Conservation (phyloP, 331 rosid genomes). For the Malus hybrid region DNA sequence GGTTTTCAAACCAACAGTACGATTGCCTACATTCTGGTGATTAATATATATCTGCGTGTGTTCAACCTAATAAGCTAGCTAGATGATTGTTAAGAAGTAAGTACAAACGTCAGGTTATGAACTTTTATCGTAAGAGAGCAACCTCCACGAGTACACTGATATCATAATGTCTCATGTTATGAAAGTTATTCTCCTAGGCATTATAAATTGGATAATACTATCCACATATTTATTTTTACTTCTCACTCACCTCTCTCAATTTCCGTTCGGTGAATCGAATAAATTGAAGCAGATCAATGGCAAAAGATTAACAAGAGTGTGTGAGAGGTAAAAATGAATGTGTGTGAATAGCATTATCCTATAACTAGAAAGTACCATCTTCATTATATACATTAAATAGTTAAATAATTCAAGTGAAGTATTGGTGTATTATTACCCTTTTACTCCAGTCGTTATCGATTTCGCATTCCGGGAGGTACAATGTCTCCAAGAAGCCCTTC, state of each 20-base stretch:
- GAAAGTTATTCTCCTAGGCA: background rate
- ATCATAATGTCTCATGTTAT: too few species aligned
- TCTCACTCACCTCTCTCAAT: too few species aligned
- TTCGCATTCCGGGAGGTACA: conserved; percentile 80
- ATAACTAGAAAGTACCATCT: too few species aligned
- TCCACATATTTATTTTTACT: too few species aligned
- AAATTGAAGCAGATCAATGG: too few species aligned
- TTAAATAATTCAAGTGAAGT: background rate
- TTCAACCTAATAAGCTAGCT: background rate
- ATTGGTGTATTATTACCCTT: background rate
- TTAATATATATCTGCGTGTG: background rate
- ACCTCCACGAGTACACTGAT: background rate
- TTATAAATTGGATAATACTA: background rate
- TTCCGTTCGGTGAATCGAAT: accelerated
- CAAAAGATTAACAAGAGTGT: too few species aligned
- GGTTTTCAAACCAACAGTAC: background rate
- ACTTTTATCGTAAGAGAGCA: background rate
- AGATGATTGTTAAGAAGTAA: background rate
- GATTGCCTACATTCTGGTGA: background rate
- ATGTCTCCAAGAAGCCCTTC: conserved; percentile 90
- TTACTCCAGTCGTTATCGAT: background rate
- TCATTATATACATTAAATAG: background rate
- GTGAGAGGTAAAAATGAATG: too few species aligned
- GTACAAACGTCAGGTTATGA: background rate
- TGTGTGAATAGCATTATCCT: too few species aligned